These are phyloP conservation scores for Hypoxylon fragiforme DNA, from an alignment of 495 filamentous ascomycete genomes.

Conservation along the genomic window DNA sequence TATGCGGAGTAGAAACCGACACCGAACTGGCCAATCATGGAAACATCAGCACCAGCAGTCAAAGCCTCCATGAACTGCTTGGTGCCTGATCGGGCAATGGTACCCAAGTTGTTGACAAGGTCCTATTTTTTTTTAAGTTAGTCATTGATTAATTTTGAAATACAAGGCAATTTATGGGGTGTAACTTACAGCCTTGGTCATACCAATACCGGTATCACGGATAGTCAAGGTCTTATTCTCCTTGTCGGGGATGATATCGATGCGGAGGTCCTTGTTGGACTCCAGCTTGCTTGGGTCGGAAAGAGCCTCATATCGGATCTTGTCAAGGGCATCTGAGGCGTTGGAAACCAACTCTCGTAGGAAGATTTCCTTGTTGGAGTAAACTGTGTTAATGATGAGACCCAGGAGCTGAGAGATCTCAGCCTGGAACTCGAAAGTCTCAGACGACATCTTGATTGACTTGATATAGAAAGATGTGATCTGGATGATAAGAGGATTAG, in stretches of 20 bases:
- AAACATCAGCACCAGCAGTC: constrained; percentile 97
- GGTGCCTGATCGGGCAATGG: constrained; percentile 96
- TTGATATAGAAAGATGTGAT: not conserved
- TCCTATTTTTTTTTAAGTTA: constrained; percentile 57
- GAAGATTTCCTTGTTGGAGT: constrained; percentile 99
- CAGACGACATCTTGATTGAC: constrained; percentile 70
- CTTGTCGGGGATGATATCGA: constrained; percentile 97
- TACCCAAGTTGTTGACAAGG: constrained; percentile 99
- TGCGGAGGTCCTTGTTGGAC: constrained; percentile 90
- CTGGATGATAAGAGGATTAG: constrained; percentile 13
- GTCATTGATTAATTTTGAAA: not conserved
- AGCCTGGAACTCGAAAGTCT: constrained; percentile 99
- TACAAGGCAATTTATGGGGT: too few species aligned
- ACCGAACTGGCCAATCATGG: constrained; percentile 99
- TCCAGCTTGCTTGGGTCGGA: constrained; percentile 98
- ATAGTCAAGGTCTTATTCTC: constrained; percentile 96
- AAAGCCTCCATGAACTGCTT: constrained; percentile 99
- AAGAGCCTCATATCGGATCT: constrained; percentile 97
- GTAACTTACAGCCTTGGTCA: constrained; percentile 97
- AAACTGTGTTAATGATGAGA: constrained; percentile 99
- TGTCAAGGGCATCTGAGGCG: constrained; percentile 97
- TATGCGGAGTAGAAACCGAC: constrained; percentile 99
- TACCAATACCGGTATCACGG: constrained; percentile 97
- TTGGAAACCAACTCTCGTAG: constrained; percentile 97
- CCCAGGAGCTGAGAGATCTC: constrained; percentile 99